These are phyloP conservation scores for Hortiboletus flavorubellus DNA, from an alignment of 768 basidiomycete genomes.

Conservation along the genomic window DNA sequence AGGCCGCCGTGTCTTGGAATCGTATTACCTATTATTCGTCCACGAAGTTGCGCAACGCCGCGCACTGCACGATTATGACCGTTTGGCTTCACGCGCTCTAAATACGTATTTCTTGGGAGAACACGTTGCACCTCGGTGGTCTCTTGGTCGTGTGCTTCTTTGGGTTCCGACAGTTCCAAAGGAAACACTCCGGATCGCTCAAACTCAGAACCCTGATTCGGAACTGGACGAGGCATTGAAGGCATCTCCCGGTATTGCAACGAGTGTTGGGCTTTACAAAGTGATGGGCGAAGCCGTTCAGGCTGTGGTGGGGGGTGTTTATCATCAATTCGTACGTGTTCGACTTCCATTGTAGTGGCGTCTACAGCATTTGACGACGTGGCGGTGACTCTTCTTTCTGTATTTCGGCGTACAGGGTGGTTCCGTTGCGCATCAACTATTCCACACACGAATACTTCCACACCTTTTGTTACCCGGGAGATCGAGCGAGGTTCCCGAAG, in stretches of 20 bases:
- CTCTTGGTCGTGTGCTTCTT: constrained; percentile 64
- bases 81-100: constrained; percentile 51
- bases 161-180: constrained; percentile 63
- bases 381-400: constrained; percentile 3
- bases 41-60: constrained; percentile 49
- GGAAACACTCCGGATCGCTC: constrained; percentile 28
- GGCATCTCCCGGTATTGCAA: constrained; percentile 36
- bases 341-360: constrained; percentile 21
- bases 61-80: constrained; percentile 54
- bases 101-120: constrained; percentile 73
- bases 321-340: constrained; percentile 71
- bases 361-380: background rate
- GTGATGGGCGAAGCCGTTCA: constrained; percentile 75
- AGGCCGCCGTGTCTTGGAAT: constrained; percentile 77
- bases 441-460: constrained; percentile 36
- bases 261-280: constrained; percentile 67
- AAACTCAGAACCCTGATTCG: constrained; percentile 16
- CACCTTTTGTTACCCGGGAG: constrained; percentile 28
- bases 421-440: constrained; percentile 31
- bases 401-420: constrained; percentile 24
- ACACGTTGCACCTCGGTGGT: constrained; percentile 73
- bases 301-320: constrained; percentile 73
- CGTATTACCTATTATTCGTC: constrained; percentile 72
- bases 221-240: constrained; percentile 30
- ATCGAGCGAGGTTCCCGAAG: constrained; percentile 28